phyloP scores from a whole-genome alignment of 1,284 basidiomycete genomes.

The Rhizoctonia solani region DNA sequence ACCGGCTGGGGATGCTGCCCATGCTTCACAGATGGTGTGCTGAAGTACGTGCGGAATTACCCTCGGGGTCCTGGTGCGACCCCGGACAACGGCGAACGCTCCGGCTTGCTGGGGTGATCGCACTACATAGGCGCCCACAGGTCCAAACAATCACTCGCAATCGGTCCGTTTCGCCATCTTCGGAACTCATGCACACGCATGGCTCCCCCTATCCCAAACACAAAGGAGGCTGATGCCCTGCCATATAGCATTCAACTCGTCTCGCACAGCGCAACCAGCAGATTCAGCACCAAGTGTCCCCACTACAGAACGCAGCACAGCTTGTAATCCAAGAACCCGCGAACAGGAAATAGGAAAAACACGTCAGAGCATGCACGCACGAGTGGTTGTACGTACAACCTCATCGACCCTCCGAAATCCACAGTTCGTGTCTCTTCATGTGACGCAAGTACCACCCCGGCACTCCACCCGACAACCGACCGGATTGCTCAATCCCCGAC shows the following conservation, averaged over 20 bases:
- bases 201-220: not conserved
- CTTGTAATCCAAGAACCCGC: too few species aligned
- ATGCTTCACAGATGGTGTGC: not conserved
- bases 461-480: not conserved
- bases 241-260: not conserved
- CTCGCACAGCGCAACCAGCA: too few species aligned
- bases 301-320: too few species aligned
- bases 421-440: too few species aligned
- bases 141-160: not conserved
- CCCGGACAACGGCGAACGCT: not conserved
- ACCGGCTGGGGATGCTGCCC: too few species aligned
- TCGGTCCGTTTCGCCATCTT: slow-evolving; percentile 4
- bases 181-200: not conserved
- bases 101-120: not conserved
- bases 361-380: too few species aligned
- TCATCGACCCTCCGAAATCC: too few species aligned
- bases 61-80: slow-evolving; percentile 1
- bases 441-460: not conserved
- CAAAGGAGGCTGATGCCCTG: not conserved
- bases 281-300: too few species aligned
- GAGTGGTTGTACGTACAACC: too few species aligned
- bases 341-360: too few species aligned
- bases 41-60: slow-evolving; percentile 16
- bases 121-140: not conserved
- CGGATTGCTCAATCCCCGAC: not conserved